phyloP scores from a whole-genome alignment of 2,329 filamentous ascomycete species.

The Cytospora schulzeri region DNA sequence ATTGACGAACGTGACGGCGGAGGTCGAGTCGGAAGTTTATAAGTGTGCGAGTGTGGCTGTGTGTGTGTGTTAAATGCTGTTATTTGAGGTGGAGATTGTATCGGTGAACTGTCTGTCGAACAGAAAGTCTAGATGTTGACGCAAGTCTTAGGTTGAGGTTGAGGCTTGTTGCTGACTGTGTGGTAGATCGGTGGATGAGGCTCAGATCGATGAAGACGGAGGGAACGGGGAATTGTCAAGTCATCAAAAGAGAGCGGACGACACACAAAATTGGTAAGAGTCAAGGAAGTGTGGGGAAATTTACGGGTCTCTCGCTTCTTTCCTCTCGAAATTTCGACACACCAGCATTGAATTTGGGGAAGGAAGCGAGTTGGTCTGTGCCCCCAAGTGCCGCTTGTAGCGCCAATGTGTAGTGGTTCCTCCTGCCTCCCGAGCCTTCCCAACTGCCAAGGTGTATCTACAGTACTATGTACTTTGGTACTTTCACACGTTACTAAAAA shows the following conservation, averaged over 20 bases:
- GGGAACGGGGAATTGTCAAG: constrained; percentile 9
- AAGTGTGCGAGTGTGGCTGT: neutral
- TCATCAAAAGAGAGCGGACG: constrained; percentile 4
- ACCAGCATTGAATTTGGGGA: neutral
- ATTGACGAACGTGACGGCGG: constrained; percentile 9
- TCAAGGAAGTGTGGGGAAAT: neutral
- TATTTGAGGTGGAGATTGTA: neutral
- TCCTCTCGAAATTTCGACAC: neutral
- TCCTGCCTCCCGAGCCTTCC: too few species aligned
- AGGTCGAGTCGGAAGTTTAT: constrained; percentile 4
- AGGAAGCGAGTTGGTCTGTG: neutral
- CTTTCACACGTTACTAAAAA: neutral
- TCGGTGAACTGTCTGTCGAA: neutral
- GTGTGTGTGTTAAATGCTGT: constrained; percentile 8
- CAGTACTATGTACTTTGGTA: too few species aligned
- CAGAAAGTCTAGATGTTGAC: constrained; percentile 6
- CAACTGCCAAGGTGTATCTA: too few species aligned
- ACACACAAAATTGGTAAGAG: constrained; percentile 1
- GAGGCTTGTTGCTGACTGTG: constrained; percentile 2
- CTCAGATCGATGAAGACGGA: constrained; percentile 13
- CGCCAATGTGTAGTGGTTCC: too few species aligned
- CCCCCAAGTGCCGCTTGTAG: neutral
- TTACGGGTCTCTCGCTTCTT: neutral
- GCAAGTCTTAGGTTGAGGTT: neutral
- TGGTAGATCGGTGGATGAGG: constrained; percentile 7